These are phyloP conservation scores for Saprolegnia diclina DNA, from an alignment of 352 stramenopile genomes.

Conservation along the genomic window DNA sequence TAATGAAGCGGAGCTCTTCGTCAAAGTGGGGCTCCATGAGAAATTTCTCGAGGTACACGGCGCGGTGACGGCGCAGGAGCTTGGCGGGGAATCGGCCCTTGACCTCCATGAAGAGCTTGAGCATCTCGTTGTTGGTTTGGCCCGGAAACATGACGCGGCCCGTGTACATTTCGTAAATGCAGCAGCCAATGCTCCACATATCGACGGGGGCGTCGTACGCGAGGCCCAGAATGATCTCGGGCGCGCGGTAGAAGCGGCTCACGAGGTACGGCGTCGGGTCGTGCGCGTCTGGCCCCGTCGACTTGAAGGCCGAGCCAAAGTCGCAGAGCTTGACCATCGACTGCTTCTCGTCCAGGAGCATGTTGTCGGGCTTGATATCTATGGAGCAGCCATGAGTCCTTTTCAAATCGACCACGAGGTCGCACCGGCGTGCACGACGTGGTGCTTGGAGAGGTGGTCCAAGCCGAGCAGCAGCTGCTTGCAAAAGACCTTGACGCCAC, in stretches of 20 bases:
- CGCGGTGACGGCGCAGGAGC: constrained; percentile 75
- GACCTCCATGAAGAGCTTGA: constrained; percentile 95
- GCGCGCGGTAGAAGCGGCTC: constrained; percentile 98
- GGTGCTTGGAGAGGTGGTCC: constrained; percentile 61
- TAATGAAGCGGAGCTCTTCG: constrained; percentile 80
- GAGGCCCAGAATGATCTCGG: constrained; percentile 89
- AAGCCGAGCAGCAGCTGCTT: constrained; percentile 76
- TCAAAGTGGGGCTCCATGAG: constrained; percentile 84
- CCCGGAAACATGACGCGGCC: constrained; percentile 96
- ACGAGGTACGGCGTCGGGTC: constrained; percentile 97
- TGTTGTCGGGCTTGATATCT: constrained; percentile 98
- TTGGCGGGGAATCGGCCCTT: constrained; percentile 87
- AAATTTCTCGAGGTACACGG: constrained; percentile 73
- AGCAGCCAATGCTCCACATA: constrained; percentile 96
- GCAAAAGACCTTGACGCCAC: constrained; percentile 78
- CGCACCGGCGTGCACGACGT: constrained; percentile 91
- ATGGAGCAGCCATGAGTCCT: constrained; percentile 10
- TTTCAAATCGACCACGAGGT: background rate
- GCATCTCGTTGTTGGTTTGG: constrained; percentile 97
- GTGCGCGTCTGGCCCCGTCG: constrained; percentile 78
- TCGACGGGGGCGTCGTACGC: constrained; percentile 95
- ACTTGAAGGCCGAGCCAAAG: constrained; percentile 96
- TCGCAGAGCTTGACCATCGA: constrained; percentile 95
- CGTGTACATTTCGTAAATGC: constrained; percentile 97
- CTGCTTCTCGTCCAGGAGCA: constrained; percentile 94